phyloP scores from a whole-genome alignment of 2,329 filamentous ascomycete species.

The Paraphoma chrysanthemicola region DNA sequence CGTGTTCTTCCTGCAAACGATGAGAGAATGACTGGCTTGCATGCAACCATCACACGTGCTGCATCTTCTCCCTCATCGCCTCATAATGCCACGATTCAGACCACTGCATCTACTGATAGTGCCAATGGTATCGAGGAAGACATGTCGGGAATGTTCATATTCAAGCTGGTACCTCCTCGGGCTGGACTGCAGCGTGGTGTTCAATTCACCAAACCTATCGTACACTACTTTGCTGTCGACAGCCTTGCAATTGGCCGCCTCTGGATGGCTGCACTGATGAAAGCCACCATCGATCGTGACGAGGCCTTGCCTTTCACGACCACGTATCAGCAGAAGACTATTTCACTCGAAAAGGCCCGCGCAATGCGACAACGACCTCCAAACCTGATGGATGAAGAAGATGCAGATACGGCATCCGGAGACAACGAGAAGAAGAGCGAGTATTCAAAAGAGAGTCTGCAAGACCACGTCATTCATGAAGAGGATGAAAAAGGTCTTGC shows the following conservation, averaged over 20 bases:
- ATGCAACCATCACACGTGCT: constrained; percentile 91
- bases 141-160: constrained; percentile 80
- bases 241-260: constrained; percentile 85
- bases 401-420: constrained; percentile 39
- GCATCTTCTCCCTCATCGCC: constrained; percentile 70
- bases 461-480: constrained; percentile 45
- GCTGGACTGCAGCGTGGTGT: constrained; percentile 87
- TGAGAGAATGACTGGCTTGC: constrained; percentile 86
- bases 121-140: constrained; percentile 55
- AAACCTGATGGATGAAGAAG: constrained; percentile 73
- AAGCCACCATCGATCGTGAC: constrained; percentile 96
- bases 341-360: constrained; percentile 86
- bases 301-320: constrained; percentile 78
- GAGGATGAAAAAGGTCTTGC: constrained; percentile 49
- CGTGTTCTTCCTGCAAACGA: constrained; percentile 94
- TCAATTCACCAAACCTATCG: constrained; percentile 95
- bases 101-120: constrained; percentile 48
- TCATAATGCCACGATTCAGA: constrained; percentile 48
- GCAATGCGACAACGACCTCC: constrained; percentile 89
- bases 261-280: constrained; percentile 99
- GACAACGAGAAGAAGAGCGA: constrained; percentile 38
- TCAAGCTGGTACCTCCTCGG: constrained; percentile 94
- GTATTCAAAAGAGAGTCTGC: constrained; percentile 44
- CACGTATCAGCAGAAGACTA: constrained; percentile 96
- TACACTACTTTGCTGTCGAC: constrained; percentile 97